Evolutionary conservation across 768 basidiomycete species (phyloP), one percentile per base, ranked within the genome.

Genomic region (Leucocoprinus sp.): DNA sequence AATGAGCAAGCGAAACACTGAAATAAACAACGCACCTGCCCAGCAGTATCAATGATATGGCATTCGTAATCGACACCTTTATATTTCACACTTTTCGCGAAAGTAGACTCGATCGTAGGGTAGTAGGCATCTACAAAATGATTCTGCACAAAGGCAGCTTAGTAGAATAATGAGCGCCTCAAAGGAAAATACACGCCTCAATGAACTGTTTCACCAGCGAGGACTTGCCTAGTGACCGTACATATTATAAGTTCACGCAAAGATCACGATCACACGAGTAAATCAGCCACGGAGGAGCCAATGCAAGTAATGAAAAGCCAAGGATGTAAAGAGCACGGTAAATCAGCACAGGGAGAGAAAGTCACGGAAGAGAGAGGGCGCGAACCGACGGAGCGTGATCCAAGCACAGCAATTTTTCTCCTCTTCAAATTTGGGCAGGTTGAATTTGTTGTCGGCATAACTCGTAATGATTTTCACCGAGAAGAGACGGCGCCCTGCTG

Each of bases 41-140:
- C 95, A 41, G 95, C 95, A 52, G 92, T 95, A 63, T 98, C 95
- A 56, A 97, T 90, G 68, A 98, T 93, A 66, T 95, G 92, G 66
- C 93, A 93, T 50, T 92, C 84, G 58, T 93, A 98, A 57, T 93
- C 90, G 24, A 83, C 74, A 40, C 93, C 93, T 45, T 88, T 89
- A 69, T 87, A 84, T 48, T 74, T 76, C 57, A 98, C 80, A 49
- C 74, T 82, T 73, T 95, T 96, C 42, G 80, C 73, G 62, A 83
- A 86, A 9, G 85, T 90, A 54, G 74, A 80, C 65, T 97, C 93
- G 59, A 95, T 95, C 41, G 93, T 97, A 29, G 95, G 95, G 67
- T 91, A 93, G 70, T 97, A 97, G 6, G 83, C 74, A 50, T 95
- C 93, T 62, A 84, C 75, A 59, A 96, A 98, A 56, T 85, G 79